Evolutionary conservation across 768 basidiomycete genomes (phyloP), one percentile per base, ranked within the genome.

Genomic region (Tephrocybe sp.): DNA sequence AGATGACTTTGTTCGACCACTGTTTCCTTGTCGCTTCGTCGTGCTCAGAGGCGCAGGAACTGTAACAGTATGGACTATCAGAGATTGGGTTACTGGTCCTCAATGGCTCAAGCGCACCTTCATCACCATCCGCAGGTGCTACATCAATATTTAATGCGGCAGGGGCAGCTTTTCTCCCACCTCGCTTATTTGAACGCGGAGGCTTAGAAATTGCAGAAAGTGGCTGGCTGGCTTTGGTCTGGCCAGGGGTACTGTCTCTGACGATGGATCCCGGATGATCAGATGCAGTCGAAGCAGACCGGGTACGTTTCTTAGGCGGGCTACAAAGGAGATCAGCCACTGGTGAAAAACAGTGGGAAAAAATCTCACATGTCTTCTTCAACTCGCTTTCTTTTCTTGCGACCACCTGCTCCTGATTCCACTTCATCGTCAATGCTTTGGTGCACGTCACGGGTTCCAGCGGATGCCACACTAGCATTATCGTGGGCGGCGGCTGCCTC

Each of bases 341-440:
- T 3, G 4, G n/a, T 11, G 34, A 30, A 11, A 14, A n/a, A 45
- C 8, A 16, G 7, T 5, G n/a, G 16, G 14, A 47, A 30, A 40
- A 36, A 14, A n/a, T 75, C 85, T 67, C 56, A 90, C 89, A 64
- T 64, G 58, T 90, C 89, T 45, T 89, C 87, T 20, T 87, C 88
- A 23, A 69, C 71, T 44, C 89, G 79, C 66, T 91, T 92, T 63
- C 90, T 78, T 68, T 91, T 92, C 68, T 83, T 83, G 53, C 78
- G 78, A 50, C 65, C 73, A 39, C 60, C 67, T 0, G 63, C 50
- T 16, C 54, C 62, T 17, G 64, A 65, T 19, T 85, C 82, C 13
- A 53, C 60, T 16, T 83, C 82, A 12, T 78, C 78, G 34, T 78
- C 78, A 8, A 71, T 68, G 17, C 78, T 75, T 34, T 70, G 72